These are phyloP conservation scores for Podaxis sp. DNA, from an alignment of 768 basidiomycete species.

Conservation along the genomic window DNA sequence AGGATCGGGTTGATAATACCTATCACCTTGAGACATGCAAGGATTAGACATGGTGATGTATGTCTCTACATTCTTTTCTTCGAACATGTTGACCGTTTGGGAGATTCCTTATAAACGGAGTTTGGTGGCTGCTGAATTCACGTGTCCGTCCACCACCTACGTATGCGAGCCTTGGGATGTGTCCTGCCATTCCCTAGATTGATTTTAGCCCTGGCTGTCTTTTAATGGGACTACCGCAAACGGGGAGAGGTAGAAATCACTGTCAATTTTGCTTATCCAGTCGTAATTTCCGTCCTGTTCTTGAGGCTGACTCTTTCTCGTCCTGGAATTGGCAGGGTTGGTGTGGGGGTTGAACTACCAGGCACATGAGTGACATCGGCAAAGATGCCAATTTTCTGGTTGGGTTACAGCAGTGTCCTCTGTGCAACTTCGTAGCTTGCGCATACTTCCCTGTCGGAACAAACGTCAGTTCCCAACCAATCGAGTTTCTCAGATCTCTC, in stretches of 20 bases:
- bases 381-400: not conserved
- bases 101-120: not conserved
- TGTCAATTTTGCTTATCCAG: no score
- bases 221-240: no score
- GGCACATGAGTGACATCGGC: not conserved
- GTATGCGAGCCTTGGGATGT: no score
- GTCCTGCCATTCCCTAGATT: no score
- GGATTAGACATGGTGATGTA: not conserved
- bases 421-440: not conserved
- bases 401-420: not conserved
- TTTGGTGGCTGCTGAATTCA: no score
- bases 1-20: conserved; percentile 2
- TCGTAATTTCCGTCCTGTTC: no score
- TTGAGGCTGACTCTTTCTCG: no score
- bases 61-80: not conserved
- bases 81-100: not conserved
- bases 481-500: not conserved
- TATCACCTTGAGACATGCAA: not conserved
- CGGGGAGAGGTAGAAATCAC: no score
- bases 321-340: no score
- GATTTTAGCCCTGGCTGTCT: no score
- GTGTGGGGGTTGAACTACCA: not conserved
- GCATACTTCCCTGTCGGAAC: not conserved
- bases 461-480: not conserved
- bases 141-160: no score